A percentile compares a stretch with the other conserved stretches of the same genome.
These are phyloP conservation scores for Erodium texanum DNA, from an alignment of 441 rosid species.

Conservation along the genomic window DNA sequence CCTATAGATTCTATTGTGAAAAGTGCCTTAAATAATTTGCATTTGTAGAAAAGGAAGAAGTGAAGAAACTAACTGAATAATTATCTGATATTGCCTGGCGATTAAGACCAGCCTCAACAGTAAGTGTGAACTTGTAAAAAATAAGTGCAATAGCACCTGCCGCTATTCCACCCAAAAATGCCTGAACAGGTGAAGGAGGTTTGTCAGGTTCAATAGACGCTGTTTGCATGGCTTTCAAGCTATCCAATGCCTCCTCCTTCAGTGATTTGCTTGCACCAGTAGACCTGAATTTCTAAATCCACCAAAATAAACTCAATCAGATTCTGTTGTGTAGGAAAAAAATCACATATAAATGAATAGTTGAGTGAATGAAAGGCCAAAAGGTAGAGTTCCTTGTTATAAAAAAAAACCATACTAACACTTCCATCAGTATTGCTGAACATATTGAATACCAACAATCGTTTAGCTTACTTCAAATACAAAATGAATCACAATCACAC, in stretches of 20 bases:
- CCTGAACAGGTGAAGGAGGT: conserved; percentile 18
- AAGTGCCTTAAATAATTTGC: background rate
- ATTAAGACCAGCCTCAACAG: conserved; percentile 19
- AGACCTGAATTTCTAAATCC: conserved; percentile 21
- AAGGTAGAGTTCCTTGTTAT: background rate
- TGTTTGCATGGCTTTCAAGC: conserved; percentile 20
- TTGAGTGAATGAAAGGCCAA: background rate
- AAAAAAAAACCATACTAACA: background rate
- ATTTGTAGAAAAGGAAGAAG: background rate
- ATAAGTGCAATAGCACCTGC: conserved; percentile 21
- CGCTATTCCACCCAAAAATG: conserved; percentile 20
- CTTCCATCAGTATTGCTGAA: background rate
- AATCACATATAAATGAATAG: background rate
- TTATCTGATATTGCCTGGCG: conserved; percentile 24
- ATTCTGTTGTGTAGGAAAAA: no score
- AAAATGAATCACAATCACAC: background rate
- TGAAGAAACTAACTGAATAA: conserved; percentile 16
- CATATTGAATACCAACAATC: background rate
- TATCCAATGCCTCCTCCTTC: conserved; percentile 22
- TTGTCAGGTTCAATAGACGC: conserved; percentile 15
- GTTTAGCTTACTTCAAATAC: background rate
- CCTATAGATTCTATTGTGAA: no score
- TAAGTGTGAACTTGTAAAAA: conserved; percentile 22
- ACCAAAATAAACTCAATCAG: background rate
- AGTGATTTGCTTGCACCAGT: conserved; percentile 17